A percentile compares a stretch with the other conserved stretches of the same genome.
phyloP scores from a whole-genome alignment of 106 monocot species.

The Dioscorea alata region DNA sequence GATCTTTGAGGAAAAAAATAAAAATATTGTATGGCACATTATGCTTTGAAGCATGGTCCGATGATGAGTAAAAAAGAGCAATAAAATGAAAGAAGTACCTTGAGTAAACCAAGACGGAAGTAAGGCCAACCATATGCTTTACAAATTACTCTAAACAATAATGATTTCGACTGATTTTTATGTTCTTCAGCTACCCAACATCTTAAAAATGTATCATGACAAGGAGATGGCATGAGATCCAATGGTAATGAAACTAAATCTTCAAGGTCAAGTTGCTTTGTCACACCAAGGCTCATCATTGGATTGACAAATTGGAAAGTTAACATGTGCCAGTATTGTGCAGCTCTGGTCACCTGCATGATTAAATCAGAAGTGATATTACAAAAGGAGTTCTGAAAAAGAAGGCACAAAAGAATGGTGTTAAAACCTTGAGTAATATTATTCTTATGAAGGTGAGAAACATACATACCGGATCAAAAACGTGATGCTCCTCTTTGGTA shows the following conservation, averaged over 20 bases:
- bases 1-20: too few species aligned
- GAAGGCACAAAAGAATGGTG: too few species aligned
- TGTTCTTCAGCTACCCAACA: constrained; percentile 33
- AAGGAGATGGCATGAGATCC: constrained; percentile 30
- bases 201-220: constrained; percentile 31
- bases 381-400: too few species aligned
- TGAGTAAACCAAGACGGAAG: constrained; percentile 39
- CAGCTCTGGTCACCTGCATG: constrained; percentile 21
- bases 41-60: too few species aligned
- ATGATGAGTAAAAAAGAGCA: too few species aligned
- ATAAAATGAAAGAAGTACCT: constrained; percentile 13
- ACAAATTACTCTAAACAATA: constrained; percentile 32
- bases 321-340: constrained; percentile 27
- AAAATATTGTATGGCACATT: too few species aligned
- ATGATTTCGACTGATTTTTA: constrained; percentile 12
- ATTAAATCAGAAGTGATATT: neutral
- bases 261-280: constrained; percentile 47
- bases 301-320: constrained; percentile 39
- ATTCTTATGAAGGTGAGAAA: neutral
- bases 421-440: too few species aligned
- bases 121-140: constrained; percentile 57
- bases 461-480: constrained; percentile 7
- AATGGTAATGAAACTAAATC: constrained; percentile 46
- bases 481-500: constrained; percentile 6
- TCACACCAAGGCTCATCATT: constrained; percentile 46